Conservation (phyloP, 495 filamentous ascomycete genomes). For the Extremus antarcticus region DNA sequence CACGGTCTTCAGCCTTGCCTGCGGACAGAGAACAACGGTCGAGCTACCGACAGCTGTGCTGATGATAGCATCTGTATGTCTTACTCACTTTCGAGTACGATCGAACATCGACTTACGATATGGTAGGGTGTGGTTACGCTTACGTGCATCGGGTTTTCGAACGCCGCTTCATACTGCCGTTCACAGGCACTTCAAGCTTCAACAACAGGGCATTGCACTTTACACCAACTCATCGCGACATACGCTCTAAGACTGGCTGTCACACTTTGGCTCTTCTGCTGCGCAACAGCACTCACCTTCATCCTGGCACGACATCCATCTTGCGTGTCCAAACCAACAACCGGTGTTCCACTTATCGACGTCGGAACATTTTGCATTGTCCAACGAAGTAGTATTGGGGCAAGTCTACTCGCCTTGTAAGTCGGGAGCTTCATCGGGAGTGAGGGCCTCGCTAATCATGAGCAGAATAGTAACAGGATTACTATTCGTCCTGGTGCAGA, state of each 20-base stretch:
- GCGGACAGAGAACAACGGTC: not conserved
- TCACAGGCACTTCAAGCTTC: not conserved
- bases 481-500: slow-evolving; percentile 12
- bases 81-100: not conserved
- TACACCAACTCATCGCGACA: not conserved
- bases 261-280: not conserved
- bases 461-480: not conserved
- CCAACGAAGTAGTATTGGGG: slow-evolving; percentile 5
- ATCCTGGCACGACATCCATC: not conserved
- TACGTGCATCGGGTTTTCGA: not conserved
- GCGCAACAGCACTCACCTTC: not conserved
- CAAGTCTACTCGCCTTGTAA: slow-evolving; percentile 9
- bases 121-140: not conserved
- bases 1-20: not conserved
- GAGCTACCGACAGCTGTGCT: not conserved
- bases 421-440: not conserved
- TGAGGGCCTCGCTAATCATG: not conserved
- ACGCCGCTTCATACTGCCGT: not conserved
- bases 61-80: not conserved
- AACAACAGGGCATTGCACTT: not conserved
- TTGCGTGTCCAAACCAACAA: not conserved
- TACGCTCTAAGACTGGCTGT: not conserved
- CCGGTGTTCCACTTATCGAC: not conserved
- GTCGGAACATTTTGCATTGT: slow-evolving; percentile 1
- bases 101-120: not conserved